These are phyloP conservation scores for Aspergillus piperis DNA, from an alignment of 2,329 filamentous ascomycete species.

Conservation along the genomic window DNA sequence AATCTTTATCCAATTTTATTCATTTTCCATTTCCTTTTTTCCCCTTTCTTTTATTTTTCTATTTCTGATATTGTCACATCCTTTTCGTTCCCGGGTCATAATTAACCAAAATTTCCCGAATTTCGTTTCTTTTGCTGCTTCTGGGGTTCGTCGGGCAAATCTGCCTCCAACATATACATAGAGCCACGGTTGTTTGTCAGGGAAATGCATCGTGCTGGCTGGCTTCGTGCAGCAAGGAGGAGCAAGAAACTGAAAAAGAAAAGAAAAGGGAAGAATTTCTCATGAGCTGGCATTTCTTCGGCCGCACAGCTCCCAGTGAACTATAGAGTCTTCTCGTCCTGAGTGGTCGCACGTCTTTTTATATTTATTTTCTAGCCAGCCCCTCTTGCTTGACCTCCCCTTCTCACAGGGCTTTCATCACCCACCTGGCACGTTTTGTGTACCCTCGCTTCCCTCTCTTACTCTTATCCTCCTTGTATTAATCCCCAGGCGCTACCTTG, in stretches of 20 bases:
- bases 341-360: conserved; percentile 22
- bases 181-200: not conserved
- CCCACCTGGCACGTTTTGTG: not conserved
- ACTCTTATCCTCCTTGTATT: not conserved
- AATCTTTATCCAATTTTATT: not conserved
- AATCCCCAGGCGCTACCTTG: not conserved
- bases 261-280: not conserved
- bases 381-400: conserved; percentile 7
- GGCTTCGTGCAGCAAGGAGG: not conserved
- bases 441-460: conserved; percentile 2
- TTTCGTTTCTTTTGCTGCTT: conserved; percentile 7
- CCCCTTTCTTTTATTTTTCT: not conserved
- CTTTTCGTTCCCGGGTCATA: not conserved
- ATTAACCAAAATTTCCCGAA: not conserved
- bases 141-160: conserved; percentile 8
- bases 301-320: conserved; percentile 24
- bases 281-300: conserved; percentile 17
- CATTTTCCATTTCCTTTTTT: not conserved
- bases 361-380: conserved; percentile 9
- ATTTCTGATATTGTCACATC: not conserved
- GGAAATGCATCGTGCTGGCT: not conserved
- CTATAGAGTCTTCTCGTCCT: conserved; percentile 11
- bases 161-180: not conserved
- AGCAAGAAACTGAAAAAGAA: not conserved
- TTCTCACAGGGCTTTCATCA: not conserved